Base-by-base conservation (phyloP, 257 asterid genomes). In the Ilex asprella region DNA sequence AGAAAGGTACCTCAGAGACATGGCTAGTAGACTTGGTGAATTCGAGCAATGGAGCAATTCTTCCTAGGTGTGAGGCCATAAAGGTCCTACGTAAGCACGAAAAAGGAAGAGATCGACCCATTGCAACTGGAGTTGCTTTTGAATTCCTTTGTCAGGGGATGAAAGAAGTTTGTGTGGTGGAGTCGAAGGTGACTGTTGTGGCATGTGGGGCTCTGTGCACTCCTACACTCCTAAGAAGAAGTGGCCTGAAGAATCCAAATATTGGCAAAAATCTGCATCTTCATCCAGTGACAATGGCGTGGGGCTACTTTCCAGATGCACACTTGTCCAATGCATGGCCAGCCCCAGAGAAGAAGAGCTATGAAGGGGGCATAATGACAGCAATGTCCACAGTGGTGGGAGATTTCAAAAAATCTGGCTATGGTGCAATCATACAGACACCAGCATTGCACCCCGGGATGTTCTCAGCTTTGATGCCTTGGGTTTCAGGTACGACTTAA, bases 131-230 rank as follows among this genome's bases (percentile, higher is more conserved):
- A 2, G 90, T 91, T 35, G 60, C 72, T 2, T 86, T 88, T 56
- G 50, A 29, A 29, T 88, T 75, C 72, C 47, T 30, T 32, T 67
- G 62, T 30, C 68, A 64, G 3, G 89, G 91, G 21, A 43, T 1
- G 29, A 67, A 64, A 44, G 84, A 84, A 70, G 30, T 72, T 1
- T 84, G 76, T 43, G 31, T 84, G 16, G 83, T 80, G 41, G 86
- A 91, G 74, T 72, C 96, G 6, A 60, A 68, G 39, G 90, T 71
- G 58, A 87, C 85, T 0, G 75, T 91, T 44, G 75, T 75, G 2
- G 88, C 98, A 0, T 84, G 95, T 56, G 98, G 98, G 0, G 98
- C 98, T 32, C 73, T 88, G 10, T 65, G 77, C 59, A 91, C 98
- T 0, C 98, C 96, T 0, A 70, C 76, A 1, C 39, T 91, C 55